Evolutionary conservation across 805 yeast species (phyloP), one percentile per base, ranked within the genome.

Genomic region (Suhomyces vadensis): DNA sequence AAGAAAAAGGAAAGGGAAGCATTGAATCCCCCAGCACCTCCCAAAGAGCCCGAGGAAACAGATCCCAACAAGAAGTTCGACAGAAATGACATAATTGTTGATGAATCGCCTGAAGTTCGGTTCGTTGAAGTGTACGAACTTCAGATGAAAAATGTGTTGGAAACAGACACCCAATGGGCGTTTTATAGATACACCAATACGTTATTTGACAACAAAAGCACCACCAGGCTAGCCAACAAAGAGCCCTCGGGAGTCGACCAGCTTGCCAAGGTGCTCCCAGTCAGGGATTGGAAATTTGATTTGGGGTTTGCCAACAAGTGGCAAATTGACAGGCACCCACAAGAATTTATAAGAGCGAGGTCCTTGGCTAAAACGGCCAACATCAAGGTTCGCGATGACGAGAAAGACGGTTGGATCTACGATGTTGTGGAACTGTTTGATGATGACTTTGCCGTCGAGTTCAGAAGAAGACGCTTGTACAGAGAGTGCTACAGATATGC

Each of bases 121-220:
- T 60, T 67, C n/a, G 90, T 87, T 6, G 95, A 90, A 56, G 70
- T 91, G 1, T 91, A 74, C 60, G 96, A 90, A 61, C 72, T 90
- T 19, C 86, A 86, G 58, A 72, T 75, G 35, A 84, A 76, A 52
- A 85, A 85, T 29, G 63, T 80, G 20, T 74, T 85, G 2, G 77
- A 81, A 0, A 67, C 74, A 5, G 77, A 81, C 0, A 67, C 74
- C 5, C 73, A 73, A 22, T 90, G 92, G 87, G 71, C 75, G 29
- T 77, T 82, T 22, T 78, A 78, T 57, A 59, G 76, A 17, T 87
- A 74, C 57, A 74, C 92, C 0, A 67, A 68, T 9, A 67, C 69
- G 2, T 60, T 82, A 0, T 91, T 84, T 61, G 83, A 79, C 45
- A 57, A 61, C 14, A 61, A 63, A 19, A 81, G 82, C 49, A 58